Evolutionary conservation across 805 yeast species (phyloP), one percentile per base, ranked within the genome.

Genomic region (Myxozyma sirexii): DNA sequence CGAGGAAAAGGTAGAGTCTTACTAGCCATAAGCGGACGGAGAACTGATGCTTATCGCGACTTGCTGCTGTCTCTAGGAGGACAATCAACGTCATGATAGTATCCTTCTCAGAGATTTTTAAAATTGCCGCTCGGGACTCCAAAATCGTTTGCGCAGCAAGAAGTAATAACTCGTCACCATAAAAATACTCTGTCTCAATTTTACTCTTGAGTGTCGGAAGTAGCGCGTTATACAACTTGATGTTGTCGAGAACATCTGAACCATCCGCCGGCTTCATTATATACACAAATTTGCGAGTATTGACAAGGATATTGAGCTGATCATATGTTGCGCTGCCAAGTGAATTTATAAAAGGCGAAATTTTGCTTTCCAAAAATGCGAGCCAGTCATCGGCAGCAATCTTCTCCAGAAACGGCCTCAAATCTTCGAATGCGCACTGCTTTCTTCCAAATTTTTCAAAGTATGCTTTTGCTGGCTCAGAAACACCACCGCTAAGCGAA

Each of bases 11-110:
- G 71, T 87, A 88, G 2, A 90, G 69, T 31, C 83, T 79, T 50
- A 88, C 79, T 37, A 91, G 75, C 92, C 94, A 88, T 7, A 89
- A 72, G 55, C 84, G 79, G 21, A 88, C 75, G 67, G 84, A 85
- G 69, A 84, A 89, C 69, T 92, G 92, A 62, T 85, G 83, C n/a
- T 80, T 80, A 70, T 91, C 96, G 7, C 74, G 70, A 7, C 67
- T 47, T 12, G 80, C 74, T 1, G 85, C 82, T 17, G 77, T 71
- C 68, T 88, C 90, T n/a, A 92, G 74, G 3, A 87, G 71, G 0
- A 81, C 67, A 8, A 86, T 75, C 6, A 83, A 76, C 27, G 77
- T 76, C 5, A 80, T 21, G 13, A 60, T 57, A 2, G 56, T 63
- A 63, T 3, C 67, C 43, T 3, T 69, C 44, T 31, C 71, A 64